These are phyloP conservation scores for Psidium guajava DNA, from an alignment of 345 rosid genomes.

Conservation along the genomic window DNA sequence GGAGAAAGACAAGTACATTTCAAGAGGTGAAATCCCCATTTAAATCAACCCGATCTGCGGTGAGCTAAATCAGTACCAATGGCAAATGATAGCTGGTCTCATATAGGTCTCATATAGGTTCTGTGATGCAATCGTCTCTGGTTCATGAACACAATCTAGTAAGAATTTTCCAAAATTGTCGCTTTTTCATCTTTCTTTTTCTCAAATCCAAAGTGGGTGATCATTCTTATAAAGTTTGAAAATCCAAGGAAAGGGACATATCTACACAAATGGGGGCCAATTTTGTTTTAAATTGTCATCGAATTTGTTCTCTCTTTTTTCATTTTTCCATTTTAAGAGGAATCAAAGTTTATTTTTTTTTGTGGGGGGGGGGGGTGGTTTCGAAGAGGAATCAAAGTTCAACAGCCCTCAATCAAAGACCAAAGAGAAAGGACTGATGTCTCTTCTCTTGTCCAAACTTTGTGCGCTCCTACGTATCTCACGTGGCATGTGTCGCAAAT, in stretches of 20 bases:
- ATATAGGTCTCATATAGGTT: too few species aligned
- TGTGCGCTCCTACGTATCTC: background rate
- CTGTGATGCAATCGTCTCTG: background rate
- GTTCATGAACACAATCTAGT: background rate
- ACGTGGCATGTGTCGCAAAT: background rate
- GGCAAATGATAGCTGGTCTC: too few species aligned
- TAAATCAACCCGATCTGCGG: too few species aligned
- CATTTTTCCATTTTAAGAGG: background rate
- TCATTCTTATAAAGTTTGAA: background rate
- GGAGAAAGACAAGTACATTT: too few species aligned
- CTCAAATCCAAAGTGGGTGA: background rate
- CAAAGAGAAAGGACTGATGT: background rate
- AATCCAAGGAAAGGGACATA: background rate
- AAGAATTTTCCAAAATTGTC: background rate
- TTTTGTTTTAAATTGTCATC: background rate
- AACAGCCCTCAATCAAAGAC: background rate
- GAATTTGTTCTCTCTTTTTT: background rate
- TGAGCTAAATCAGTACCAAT: background rate
- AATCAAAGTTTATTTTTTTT: background rate
- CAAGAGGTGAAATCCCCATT: background rate
- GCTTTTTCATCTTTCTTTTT: background rate
- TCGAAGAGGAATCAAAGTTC: background rate
- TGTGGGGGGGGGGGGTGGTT: too few species aligned
- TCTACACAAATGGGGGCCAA: background rate
- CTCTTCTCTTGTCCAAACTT: background rate